Base-by-base conservation (phyloP, 495 filamentous ascomycete genomes). In the Jackrogersella multiformis region DNA sequence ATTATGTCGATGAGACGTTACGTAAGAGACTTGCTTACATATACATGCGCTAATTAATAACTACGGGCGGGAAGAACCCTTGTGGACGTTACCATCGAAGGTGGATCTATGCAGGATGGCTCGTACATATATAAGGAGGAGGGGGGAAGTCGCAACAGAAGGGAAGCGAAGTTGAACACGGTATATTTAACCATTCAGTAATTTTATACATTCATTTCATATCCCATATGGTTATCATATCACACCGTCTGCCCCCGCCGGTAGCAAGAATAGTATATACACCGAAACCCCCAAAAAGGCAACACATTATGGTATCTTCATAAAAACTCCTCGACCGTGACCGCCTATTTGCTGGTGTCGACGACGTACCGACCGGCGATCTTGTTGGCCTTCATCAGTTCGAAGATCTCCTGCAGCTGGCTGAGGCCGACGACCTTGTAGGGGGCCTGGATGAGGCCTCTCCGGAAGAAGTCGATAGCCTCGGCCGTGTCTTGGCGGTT, bases 341-440 rank as follows among this genome's bases (percentile, higher is more conserved):
- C 36, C 35, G 28, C 53, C 65, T 80, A 86, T 74, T 77, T 77
- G 61, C 78, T 81, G 8, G 82, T 83, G 69, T 98, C 90, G 15
- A 97, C 84, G 18, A 98, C 93, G 72, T 96, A 96, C 49, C 94
- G 84, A 12, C 94, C 94, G 0, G 90, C 90, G 77, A 98, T 94
- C 81, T 91, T 89, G 61, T 86, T 87, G 75, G 87, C 82, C 61
- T 87, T 75, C 89, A 93, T 92, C 57, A 91, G 52, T 44, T 91
- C 81, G 66, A 90, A 96, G 10, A 96, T 88, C 66, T 89, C 84
- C 20, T 89, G 84, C 28, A 98, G 80, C 73, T 97, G 84, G 69
- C 86, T 85, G 64, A 98, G 78, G 1, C 92, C 92, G 49, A 88
- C 86, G 30, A 84, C 86, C 88, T 97, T 95, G 84, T 87, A 94